Base-by-base conservation (phyloP, 192 early-diverging fungal species). In the Geranomyces michiganensis region DNA sequence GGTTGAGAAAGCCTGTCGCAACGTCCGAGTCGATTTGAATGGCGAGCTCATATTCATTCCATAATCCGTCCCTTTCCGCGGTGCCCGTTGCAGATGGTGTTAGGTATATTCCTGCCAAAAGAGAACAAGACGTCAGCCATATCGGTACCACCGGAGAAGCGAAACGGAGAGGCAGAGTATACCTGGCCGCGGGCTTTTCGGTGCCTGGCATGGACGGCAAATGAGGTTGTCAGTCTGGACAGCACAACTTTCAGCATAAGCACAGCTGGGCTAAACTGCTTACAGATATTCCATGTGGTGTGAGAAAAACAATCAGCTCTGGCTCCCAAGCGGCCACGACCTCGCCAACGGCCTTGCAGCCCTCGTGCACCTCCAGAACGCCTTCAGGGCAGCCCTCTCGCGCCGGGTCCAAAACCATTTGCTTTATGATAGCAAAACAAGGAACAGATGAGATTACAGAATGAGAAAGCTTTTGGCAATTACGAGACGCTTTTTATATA, bases 51-150 rank as follows among this genome's bases (percentile, higher is more conserved):
- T 72, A 72, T 17, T 31, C 58, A 27, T 32, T 32, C 27, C 58
- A 60, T 32, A 26, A 29, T 7, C 58, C 22, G 27, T 60, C 26
- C 12, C 21, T 9, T 26, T 32, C 19, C 29, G n/a, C 47, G 22
- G 48, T 72, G 43, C 70, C 70, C 7, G 70, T 72, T 32, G 70
- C 70, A 17, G 70, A 72, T 27, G 70, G 70, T 15, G 70, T 72
- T 27, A 72, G 26, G 51, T 72, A 72, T 19, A 72, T 72, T 49
- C 70, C 70, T 72, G 33, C 13, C 3, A 53, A 4, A 15, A 24
- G 51, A 53, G n/a, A n/a, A 7, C 46, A 47, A 47, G 46, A 47
- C 10, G n/a, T n/a, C n/a, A n/a, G n/a, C n/a, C n/a, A n/a, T n/a
- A n/a, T n/a, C n/a, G 36, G 36, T 10, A 41, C 10, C 5, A 41